phyloP scores from a whole-genome alignment of 2,329 filamentous ascomycete genomes.

The Pseudophaeomoniella oleicola region DNA sequence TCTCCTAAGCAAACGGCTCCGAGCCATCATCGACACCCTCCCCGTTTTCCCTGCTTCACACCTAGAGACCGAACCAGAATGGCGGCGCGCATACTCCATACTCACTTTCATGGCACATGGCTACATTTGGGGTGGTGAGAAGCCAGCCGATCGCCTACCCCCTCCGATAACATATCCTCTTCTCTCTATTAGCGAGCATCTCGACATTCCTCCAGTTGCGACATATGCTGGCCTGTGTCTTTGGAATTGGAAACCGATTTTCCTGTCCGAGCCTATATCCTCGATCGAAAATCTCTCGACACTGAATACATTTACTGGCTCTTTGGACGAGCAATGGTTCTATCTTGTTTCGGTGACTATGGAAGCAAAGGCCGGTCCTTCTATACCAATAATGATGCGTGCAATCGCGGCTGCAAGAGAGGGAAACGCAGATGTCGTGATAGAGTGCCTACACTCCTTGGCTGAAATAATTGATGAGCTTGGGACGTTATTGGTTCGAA shows the following conservation, averaged over 20 bases:
- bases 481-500: constrained; percentile 60
- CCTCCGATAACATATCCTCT: constrained; percentile 72
- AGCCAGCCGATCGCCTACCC: constrained; percentile 59
- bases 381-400: constrained; percentile 74
- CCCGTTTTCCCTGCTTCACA: constrained; percentile 71
- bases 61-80: constrained; percentile 73
- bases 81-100: constrained; percentile 73
- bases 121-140: constrained; percentile 78
- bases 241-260: constrained; percentile 95
- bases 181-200: constrained; percentile 56
- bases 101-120: constrained; percentile 68
- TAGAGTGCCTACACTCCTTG: constrained; percentile 61
- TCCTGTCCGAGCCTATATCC: constrained; percentile 67
- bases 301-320: constrained; percentile 81
- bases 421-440: constrained; percentile 56
- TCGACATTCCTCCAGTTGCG: constrained; percentile 83
- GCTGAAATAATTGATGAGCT: constrained; percentile 82
- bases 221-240: constrained; percentile 85
- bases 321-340: constrained; percentile 96
- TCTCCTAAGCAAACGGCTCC: constrained; percentile 70
- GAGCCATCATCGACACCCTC: constrained; percentile 63
- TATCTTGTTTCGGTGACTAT: constrained; percentile 93
- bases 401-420: constrained; percentile 68
- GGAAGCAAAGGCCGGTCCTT: constrained; percentile 76
- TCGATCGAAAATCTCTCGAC: constrained; percentile 78